Conservation (phyloP, 2,329 filamentous ascomycete genomes). For the Daldinia eschscholtzii region DNA sequence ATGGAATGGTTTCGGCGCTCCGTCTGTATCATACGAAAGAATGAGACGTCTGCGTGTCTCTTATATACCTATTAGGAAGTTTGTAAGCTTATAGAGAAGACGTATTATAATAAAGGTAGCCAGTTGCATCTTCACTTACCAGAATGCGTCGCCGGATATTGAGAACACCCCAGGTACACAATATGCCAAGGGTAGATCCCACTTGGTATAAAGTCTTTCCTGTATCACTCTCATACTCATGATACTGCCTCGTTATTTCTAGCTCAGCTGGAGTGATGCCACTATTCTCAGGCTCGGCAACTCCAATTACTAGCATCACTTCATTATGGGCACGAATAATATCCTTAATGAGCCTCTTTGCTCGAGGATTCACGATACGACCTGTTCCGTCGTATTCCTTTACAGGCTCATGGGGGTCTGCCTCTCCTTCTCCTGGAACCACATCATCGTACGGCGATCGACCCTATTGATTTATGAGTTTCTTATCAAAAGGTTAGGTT, state of each 20-base stretch:
- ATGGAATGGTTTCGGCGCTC: slow-evolving; percentile 54
- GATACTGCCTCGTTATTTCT: slow-evolving; percentile 57
- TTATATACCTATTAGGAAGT: slow-evolving; percentile 61
- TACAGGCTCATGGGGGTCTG: slow-evolving; percentile 55
- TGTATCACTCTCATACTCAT: slow-evolving; percentile 61
- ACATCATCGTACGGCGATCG: slow-evolving; percentile 72
- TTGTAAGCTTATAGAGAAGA: slow-evolving; percentile 15
- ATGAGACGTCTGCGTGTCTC: slow-evolving; percentile 62
- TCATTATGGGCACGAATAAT: slow-evolving; percentile 72
- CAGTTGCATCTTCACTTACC: slow-evolving; percentile 52
- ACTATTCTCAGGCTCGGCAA: slow-evolving; percentile 68
- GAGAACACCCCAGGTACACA: slow-evolving; percentile 64
- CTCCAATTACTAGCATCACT: slow-evolving; percentile 73
- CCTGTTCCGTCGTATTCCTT: slow-evolving; percentile 69
- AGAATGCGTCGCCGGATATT: slow-evolving; percentile 68
- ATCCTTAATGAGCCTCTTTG: slow-evolving; percentile 67
- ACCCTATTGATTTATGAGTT: slow-evolving; percentile 57
- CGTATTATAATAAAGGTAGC: neutral
- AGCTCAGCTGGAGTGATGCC: slow-evolving; percentile 56
- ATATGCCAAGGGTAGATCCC: slow-evolving; percentile 56
- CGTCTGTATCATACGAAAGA: slow-evolving; percentile 58
- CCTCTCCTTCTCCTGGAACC: slow-evolving; percentile 62
- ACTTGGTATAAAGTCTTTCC: slow-evolving; percentile 57
- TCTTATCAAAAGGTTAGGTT: neutral
- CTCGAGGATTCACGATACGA: slow-evolving; percentile 67